These are phyloP conservation scores for Yamadazyma sp. DNA, from an alignment of 1,139 yeast genomes.

Conservation along the genomic window DNA sequence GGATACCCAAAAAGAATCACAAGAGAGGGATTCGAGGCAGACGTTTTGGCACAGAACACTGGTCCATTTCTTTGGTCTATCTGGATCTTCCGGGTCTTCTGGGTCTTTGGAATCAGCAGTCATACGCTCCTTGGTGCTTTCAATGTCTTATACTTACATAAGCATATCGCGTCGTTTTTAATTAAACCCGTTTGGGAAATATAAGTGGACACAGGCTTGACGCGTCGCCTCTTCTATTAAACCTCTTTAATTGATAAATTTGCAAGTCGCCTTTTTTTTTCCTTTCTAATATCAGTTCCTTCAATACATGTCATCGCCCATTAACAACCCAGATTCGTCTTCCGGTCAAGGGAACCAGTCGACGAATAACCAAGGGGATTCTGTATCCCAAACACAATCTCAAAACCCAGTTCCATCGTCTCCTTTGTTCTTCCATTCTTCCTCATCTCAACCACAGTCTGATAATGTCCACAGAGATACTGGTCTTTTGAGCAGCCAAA, in stretches of 20 bases:
- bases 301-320: conserved; percentile 29
- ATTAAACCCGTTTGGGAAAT: conserved; percentile 26
- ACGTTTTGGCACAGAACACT: too few species aligned
- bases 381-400: conserved; percentile 38
- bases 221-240: conserved; percentile 13
- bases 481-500: conserved; percentile 14
- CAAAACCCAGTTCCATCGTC: conserved; percentile 54
- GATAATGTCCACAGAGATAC: conserved; percentile 19
- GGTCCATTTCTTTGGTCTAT: too few species aligned
- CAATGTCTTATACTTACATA: background rate
- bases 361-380: conserved; percentile 20
- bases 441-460: conserved; percentile 48
- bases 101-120: too few species aligned
- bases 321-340: conserved; percentile 25
- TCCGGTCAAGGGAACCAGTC: conserved; percentile 22
- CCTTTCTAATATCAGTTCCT: background rate
- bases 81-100: too few species aligned
- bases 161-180: background rate
- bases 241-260: conserved; percentile 1
- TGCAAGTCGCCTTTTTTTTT: too few species aligned
- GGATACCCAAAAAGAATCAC: conserved; percentile 1
- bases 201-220: conserved; percentile 16
- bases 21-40: too few species aligned
- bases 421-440: conserved; percentile 63
- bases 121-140: too few species aligned